Evolutionary conservation across 192 early-diverging fungal species (phyloP), one percentile per base, ranked within the genome.

Genomic region (Jimgerdemannia flammicorona): DNA sequence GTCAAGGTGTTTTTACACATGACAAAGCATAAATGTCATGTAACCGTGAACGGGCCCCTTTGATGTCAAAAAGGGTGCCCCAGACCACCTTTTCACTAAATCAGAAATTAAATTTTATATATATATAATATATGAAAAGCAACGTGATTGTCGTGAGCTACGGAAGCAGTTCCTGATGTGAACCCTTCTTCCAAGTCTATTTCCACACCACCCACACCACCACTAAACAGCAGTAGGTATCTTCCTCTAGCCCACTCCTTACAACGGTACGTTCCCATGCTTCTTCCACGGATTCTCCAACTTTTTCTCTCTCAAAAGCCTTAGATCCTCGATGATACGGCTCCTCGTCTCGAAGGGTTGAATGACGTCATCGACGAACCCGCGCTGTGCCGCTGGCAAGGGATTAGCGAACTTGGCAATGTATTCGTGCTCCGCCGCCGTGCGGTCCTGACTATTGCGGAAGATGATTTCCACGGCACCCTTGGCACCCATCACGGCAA

Each of bases 401-500:
- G 97, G 97, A 78, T 97, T 99, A 70, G 95, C 92, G 86, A 99
- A 99, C 82, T 95, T 92, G 69, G 88, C 78, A 66, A 94, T 91
- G 74, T 98, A 96, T 82, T 97, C 95, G 20, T 89, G 87, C 87
- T 96, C 94, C 4, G 95, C 94, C 43, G 83, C 72, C 4, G 79
- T 85, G 29, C 89, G 86, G 66, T 86, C 87, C 40, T 80, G 40
- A 78, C 90, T 89, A 40, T 87, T 84, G 43, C 95, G 82, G 89
- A 95, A 98, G 74, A 99, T 94, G 82, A 99, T 97, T 84, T 96
- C 97, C 0, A 97, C 97, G 10, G 97, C 97, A 39, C 96, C 97
- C 87, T 97, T 93, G 59, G 95, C 94, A 64, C 97, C 97, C 97
- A 99, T 99, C 67, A 99, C 97, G 63, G 97, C 97, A 80, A 99